These are phyloP conservation scores for Aspergillus fijiensis DNA, from an alignment of 2,329 filamentous ascomycete species.

Conservation along the genomic window DNA sequence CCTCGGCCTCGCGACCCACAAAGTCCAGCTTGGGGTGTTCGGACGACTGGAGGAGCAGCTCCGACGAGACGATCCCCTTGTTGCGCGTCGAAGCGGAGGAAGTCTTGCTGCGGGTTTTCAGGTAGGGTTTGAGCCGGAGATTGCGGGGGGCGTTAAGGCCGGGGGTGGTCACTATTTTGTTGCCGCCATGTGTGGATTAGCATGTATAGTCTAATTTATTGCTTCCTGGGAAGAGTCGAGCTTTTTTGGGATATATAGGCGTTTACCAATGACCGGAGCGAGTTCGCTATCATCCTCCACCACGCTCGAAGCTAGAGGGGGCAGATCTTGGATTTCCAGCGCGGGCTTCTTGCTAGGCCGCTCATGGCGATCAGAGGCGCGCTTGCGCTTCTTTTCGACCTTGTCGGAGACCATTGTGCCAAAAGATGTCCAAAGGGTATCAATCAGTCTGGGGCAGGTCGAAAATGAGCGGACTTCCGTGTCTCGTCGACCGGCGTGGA, in stretches of 20 bases:
- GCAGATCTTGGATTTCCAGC: conserved; percentile 35
- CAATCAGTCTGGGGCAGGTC: background rate
- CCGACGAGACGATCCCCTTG: conserved; percentile 42
- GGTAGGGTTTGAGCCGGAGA: conserved; percentile 40
- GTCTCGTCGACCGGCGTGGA: conserved; percentile 2
- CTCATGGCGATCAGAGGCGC: conserved; percentile 44
- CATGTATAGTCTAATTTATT: background rate
- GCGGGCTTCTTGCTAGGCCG: conserved; percentile 52
- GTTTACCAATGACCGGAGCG: conserved; percentile 51
- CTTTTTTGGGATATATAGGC: no score
- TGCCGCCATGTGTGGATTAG: background rate
- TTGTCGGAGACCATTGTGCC: conserved; percentile 35
- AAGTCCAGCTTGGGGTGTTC: conserved; percentile 62
- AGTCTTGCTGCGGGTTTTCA: conserved; percentile 51
- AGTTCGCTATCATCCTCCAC: conserved; percentile 49
- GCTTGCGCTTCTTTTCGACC: conserved; percentile 54
- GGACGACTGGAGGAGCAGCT: conserved; percentile 61
- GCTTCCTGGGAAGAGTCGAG: background rate
- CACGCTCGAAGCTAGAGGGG: conserved; percentile 47
- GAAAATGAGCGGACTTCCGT: background rate
- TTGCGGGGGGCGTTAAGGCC: conserved; percentile 33
- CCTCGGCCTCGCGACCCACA: conserved; percentile 51
- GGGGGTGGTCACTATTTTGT: conserved; percentile 33
- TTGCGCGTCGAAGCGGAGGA: conserved; percentile 31
- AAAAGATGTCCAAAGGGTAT: background rate